These are phyloP conservation scores for Acorus gramineus DNA, from an alignment of 106 monocot genomes.

Conservation along the genomic window DNA sequence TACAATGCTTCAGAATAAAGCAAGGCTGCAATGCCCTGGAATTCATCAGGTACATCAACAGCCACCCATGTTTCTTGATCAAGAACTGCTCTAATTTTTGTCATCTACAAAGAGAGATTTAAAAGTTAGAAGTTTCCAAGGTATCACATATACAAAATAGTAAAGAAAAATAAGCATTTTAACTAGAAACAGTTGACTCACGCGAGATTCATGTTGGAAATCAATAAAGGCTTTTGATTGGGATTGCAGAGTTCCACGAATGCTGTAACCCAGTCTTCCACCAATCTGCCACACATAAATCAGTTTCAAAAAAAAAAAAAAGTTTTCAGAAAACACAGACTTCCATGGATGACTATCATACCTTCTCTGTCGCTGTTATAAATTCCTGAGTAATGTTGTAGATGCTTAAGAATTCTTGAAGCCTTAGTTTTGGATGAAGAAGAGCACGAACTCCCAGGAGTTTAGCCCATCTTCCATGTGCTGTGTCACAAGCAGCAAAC, in stretches of 20 bases:
- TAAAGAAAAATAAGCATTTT: background rate
- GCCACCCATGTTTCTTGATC: slow-evolving; percentile 99
- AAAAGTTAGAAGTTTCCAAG: background rate
- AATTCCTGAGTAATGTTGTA: slow-evolving; percentile 86
- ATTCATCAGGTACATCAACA: slow-evolving; percentile 89
- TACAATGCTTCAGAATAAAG: slow-evolving; percentile 31
- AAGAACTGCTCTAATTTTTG: slow-evolving; percentile 92
- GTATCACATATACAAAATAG: background rate
- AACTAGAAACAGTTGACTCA: slow-evolving; percentile 25
- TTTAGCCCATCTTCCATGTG: slow-evolving; percentile 98
- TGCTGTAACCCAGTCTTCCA: slow-evolving; percentile 95
- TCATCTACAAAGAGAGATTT: slow-evolving; percentile 41
- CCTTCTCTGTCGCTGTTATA: slow-evolving; percentile 89
- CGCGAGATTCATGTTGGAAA: slow-evolving; percentile 90
- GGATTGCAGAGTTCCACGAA: slow-evolving; percentile 85
- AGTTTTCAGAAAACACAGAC: slow-evolving; percentile 1
- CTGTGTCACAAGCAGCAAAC: slow-evolving; percentile 93
- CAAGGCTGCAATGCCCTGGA: slow-evolving; percentile 71
- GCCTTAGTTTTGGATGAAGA: slow-evolving; percentile 78
- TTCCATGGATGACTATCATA: slow-evolving; percentile 8
- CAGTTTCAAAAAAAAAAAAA: background rate
- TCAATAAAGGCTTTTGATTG: slow-evolving; percentile 95
- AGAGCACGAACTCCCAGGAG: slow-evolving; percentile 96
- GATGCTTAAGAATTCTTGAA: slow-evolving; percentile 84
- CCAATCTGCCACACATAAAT: slow-evolving; percentile 55